Base-by-base conservation (phyloP, 768 basidiomycete species). In the Leccinum subgranulosum region DNA sequence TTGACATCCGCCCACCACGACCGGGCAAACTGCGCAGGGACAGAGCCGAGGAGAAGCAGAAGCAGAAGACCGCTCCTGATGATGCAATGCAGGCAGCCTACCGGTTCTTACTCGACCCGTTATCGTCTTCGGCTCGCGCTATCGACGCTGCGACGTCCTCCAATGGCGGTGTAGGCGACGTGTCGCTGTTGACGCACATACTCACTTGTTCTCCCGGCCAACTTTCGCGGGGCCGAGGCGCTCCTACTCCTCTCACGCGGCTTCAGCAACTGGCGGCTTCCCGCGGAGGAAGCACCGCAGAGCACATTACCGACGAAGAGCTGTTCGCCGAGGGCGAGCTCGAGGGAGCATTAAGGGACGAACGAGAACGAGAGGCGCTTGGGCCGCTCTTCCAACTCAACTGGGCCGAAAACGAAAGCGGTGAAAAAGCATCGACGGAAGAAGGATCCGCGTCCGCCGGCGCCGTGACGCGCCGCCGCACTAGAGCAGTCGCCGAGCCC, bases 241-340 rank as follows among this genome's bases (percentile, higher is more conserved):
- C 50, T 6, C 50, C 67, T 49, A 34, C 45, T 10, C 50, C 66
- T 23, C 89, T 84, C 2, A 84, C 86, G 3, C 87, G 90, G 33
- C 77, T 92, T 9, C 87, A 90, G 60, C 71, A 85, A 27, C 78
- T 92, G 33, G 73, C 78, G 0, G 74, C 77, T 11, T 75, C 77
- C 48, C 84, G 87, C 46, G 86, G 88, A 47, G 85, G 84, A 34
- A 77, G 77, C 49, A 74, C 73, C 6, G 75, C 71, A 34, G 74
- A 74, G 23, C 72, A 78, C 21, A 82, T 92, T 19, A 60, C 64
- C 2, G 90, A 93, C 58, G 85, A 89, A 8, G 90, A 92, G 57
- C 73, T 92, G 23, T 90, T 92, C 58, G 79, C 73, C 3, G 79
- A 82, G 29, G 86, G 84, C 3, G 90, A 92, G 69, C 68, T 88